Conservation (phyloP, 371 early-diverging fungal species). For the Modicella reniformis region DNA sequence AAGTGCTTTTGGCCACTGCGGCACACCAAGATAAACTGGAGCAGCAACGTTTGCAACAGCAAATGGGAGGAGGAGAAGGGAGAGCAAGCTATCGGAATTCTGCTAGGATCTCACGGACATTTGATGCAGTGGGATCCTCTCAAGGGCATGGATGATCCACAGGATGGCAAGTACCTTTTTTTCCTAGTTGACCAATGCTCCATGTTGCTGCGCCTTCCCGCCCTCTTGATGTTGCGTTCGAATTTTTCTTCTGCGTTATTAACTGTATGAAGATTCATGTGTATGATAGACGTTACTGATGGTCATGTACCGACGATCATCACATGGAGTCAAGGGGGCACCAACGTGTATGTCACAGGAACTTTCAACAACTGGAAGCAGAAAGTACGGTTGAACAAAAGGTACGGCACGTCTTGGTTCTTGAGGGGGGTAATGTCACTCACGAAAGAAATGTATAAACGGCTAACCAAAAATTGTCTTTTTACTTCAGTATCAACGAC, state of each 20-base stretch:
- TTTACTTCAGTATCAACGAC: conserved; percentile 68
- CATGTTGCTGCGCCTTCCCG: not conserved
- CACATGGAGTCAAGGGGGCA: conserved; percentile 90
- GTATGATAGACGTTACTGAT: conserved; percentile 39
- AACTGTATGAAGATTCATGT: too few relatives aligned
- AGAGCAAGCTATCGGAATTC: conserved; percentile 52
- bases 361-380: conserved; percentile 98
- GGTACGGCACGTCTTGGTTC: too few relatives aligned
- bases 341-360: conserved; percentile 91
- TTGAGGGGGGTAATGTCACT: too few relatives aligned
- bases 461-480: conserved; percentile 47
- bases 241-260: too few relatives aligned
- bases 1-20: conserved; percentile 45
- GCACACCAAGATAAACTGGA: conserved; percentile 53
- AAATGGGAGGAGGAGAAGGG: conserved; percentile 32
- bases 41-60: conserved; percentile 31
- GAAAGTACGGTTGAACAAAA: conserved; percentile 85
- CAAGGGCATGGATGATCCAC: conserved; percentile 31
- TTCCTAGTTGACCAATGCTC: not conserved
- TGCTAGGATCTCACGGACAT: conserved; percentile 48
- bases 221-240: too few relatives aligned
- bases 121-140: conserved; percentile 48
- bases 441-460: too few relatives aligned
- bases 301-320: conserved; percentile 81
- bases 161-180: conserved; percentile 26